Conservation (phyloP, 495 filamentous ascomycete genomes). For the Trichoderma virens region DNA sequence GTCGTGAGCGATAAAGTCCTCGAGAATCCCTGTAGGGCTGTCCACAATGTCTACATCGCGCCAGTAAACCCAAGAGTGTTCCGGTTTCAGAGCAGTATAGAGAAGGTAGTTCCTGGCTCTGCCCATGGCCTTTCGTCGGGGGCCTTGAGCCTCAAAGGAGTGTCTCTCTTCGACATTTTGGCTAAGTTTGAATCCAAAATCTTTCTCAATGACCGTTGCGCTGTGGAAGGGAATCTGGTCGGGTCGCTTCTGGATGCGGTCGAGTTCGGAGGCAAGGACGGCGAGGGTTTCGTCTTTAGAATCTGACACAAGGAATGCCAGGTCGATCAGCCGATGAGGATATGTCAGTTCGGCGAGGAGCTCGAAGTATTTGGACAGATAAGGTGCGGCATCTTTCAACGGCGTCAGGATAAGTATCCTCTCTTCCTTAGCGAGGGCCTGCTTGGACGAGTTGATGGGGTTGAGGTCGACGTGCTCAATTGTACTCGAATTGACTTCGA, state of each 20-base stretch:
- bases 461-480: conserved; percentile 80
- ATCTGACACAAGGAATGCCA: conserved; percentile 91
- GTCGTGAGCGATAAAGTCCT: conserved; percentile 93
- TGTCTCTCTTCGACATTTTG: conserved; percentile 79
- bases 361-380: conserved; percentile 85
- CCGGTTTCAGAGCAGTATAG: conserved; percentile 72
- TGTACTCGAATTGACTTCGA: conserved; percentile 72
- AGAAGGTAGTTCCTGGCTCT: conserved; percentile 89
- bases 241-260: conserved; percentile 76
- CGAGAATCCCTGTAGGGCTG: conserved; percentile 75
- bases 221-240: conserved; percentile 77
- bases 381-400: conserved; percentile 76
- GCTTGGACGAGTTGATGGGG: conserved; percentile 68
- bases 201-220: conserved; percentile 76
- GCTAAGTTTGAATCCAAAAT: conserved; percentile 65
- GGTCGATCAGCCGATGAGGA: conserved; percentile 90
- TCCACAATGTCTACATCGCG: conserved; percentile 94
- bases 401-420: conserved; percentile 93
- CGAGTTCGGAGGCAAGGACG: conserved; percentile 68
- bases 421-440: conserved; percentile 72
- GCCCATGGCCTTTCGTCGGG: conserved; percentile 83
- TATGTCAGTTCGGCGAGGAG: conserved; percentile 85
- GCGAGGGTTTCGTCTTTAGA: conserved; percentile 83
- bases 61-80: conserved; percentile 99
- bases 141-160: conserved; percentile 78